phyloP scores from a whole-genome alignment of 768 basidiomycete genomes.

The Boletus insuetus region DNA sequence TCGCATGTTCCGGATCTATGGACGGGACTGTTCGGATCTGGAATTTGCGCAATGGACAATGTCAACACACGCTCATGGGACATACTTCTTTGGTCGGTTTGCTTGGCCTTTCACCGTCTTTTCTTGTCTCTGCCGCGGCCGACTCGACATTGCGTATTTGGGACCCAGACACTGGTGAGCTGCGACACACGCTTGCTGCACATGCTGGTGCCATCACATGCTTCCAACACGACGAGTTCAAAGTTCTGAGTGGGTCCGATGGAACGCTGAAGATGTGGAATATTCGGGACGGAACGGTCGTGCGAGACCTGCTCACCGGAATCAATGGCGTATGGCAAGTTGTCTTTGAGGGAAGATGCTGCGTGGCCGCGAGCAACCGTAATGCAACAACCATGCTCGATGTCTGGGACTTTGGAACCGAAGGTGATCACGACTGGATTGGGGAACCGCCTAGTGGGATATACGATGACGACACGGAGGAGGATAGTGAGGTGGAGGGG shows the following conservation, averaged over 20 bases:
- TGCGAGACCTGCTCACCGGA: constrained; percentile 85
- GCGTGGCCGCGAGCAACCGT: constrained; percentile 89
- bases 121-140: constrained; percentile 93
- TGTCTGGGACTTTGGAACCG: constrained; percentile 87
- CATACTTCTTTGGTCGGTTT: constrained; percentile 96
- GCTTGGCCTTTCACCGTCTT: constrained; percentile 82
- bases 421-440: constrained; percentile 74
- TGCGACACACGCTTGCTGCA: constrained; percentile 79
- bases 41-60: constrained; percentile 81
- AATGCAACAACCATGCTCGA: constrained; percentile 76
- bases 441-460: constrained; percentile 74
- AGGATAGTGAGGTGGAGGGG: constrained; percentile 45
- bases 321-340: constrained; percentile 98
- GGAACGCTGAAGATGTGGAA: constrained; percentile 99
- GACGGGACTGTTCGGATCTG: constrained; percentile 96
- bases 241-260: constrained; percentile 92
- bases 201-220: constrained; percentile 99
- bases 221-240: constrained; percentile 98
- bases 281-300: constrained; percentile 78
- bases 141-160: constrained; percentile 94
- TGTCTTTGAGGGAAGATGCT: constrained; percentile 90
- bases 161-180: constrained; percentile 83
- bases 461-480: constrained; percentile 65
- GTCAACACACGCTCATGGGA: constrained; percentile 77
- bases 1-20: constrained; percentile 97